Percentiles rank a stretch among this genome's conserved stretches.
Conservation (phyloP, 139 green algal species). For the Tetradesmus lagerheimii region DNA sequence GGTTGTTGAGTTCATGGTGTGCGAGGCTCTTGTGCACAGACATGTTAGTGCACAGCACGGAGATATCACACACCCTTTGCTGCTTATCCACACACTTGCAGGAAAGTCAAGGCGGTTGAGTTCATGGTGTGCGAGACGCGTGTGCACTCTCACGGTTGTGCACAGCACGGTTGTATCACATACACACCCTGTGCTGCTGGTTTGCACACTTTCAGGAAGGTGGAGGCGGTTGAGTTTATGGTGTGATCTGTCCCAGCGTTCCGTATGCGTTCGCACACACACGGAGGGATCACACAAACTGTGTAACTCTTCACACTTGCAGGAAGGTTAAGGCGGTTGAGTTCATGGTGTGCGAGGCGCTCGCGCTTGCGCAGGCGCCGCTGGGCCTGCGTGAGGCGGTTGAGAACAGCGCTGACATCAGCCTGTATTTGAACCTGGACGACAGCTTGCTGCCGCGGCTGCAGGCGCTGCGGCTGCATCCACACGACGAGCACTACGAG, state of each 20-base stretch:
- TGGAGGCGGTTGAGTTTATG: no score
- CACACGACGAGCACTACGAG: background rate
- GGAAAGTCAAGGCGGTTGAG: conserved; percentile 78
- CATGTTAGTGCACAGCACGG: no score
- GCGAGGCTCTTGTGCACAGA: conserved; percentile 81
- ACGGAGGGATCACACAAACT: no score
- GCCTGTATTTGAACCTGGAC: conserved; percentile 78
- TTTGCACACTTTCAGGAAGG: no score
- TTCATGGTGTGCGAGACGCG: conserved; percentile 91
- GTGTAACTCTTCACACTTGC: no score
- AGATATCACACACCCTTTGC: no score
- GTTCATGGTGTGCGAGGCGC: conserved; percentile 90
- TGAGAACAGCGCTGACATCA: conserved; percentile 3
- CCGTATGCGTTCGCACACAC: no score
- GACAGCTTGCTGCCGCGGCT: conserved; percentile 74
- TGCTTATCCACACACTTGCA: conserved; percentile 8
- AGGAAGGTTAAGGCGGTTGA: conserved; percentile 78
- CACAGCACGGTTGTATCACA: no score
- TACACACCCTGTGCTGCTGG: no score
- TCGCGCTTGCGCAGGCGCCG: conserved; percentile 75
- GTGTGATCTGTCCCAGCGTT: no score
- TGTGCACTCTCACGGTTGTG: conserved; percentile 43
- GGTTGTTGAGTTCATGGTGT: conserved; percentile 83
- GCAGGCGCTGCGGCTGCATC: background rate
- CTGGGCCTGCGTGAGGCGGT: conserved; percentile 60